phyloP scores from a whole-genome alignment of 257 asterid genomes.

The Phtheirospermum japonicum region DNA sequence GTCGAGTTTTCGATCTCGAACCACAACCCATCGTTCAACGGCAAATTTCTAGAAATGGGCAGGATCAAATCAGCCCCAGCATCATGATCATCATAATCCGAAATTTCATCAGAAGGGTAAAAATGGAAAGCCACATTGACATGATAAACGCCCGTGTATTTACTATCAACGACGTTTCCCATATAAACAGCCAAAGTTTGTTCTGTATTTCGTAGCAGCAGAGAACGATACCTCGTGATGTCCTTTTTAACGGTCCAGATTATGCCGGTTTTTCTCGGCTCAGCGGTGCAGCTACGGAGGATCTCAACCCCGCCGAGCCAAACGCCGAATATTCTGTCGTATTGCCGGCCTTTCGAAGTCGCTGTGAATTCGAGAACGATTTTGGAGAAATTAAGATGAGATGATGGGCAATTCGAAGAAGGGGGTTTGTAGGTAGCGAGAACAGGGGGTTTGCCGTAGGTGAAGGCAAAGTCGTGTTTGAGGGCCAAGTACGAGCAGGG shows the following conservation, averaged over 20 bases:
- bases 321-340: constrained; percentile 66
- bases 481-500: constrained; percentile 48
- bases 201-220: constrained; percentile 30
- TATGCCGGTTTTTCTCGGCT: constrained; percentile 44
- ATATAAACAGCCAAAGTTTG: constrained; percentile 48
- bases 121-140: constrained; percentile 46
- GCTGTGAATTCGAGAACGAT: constrained; percentile 68
- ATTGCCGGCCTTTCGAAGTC: constrained; percentile 58
- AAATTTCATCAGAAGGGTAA: constrained; percentile 35
- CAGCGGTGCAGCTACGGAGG: constrained; percentile 77
- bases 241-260: constrained; percentile 64
- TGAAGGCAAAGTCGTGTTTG: constrained; percentile 52
- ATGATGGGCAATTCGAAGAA: constrained; percentile 6
- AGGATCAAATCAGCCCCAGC: constrained; percentile 47
- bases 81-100: constrained; percentile 21
- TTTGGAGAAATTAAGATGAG: constrained; percentile 28
- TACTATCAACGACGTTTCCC: constrained; percentile 41
- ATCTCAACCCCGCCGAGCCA: constrained; percentile 83
- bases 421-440: constrained; percentile 49
- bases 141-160: constrained; percentile 52
- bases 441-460: constrained; percentile 53
- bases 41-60: constrained; percentile 47
- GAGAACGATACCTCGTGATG: constrained; percentile 52
- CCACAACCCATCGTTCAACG: constrained; percentile 56
- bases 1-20: constrained; percentile 48